Evolutionary conservation across 1,139 yeast species (phyloP).

Genomic region (Magnusiomyces tetraspermus): DNA sequence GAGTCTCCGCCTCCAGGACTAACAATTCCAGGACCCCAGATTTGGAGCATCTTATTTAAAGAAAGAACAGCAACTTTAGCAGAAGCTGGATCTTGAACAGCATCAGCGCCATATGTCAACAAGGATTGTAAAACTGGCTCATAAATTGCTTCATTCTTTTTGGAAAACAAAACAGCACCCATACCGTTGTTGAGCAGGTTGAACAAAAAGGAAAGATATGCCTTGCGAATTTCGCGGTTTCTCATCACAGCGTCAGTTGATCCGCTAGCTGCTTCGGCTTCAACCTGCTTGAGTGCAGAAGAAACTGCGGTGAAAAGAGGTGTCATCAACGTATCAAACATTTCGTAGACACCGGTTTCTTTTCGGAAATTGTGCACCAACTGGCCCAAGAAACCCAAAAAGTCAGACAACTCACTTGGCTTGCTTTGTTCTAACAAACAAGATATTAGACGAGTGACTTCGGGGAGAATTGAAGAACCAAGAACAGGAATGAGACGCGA

Average conservation of each 20-base stretch:
- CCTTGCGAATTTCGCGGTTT: slow-evolving; percentile 47
- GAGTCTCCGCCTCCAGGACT: slow-evolving; percentile 18
- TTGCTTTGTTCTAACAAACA: slow-evolving; percentile 61
- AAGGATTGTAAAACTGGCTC: slow-evolving; percentile 57
- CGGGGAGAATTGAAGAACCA: slow-evolving; percentile 44
- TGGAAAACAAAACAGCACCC: slow-evolving; percentile 65
- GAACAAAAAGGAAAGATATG: slow-evolving; percentile 60
- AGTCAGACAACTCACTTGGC: slow-evolving; percentile 63
- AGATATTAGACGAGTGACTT: slow-evolving; percentile 64
- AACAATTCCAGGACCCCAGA: slow-evolving; percentile 62
- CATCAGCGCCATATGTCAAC: slow-evolving; percentile 56
- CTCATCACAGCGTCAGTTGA: slow-evolving; percentile 37
- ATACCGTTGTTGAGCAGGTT: slow-evolving; percentile 67
- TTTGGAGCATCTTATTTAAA: slow-evolving; percentile 53
- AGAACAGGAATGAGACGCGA: slow-evolving; percentile 77
- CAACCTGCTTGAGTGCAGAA: slow-evolving; percentile 41
- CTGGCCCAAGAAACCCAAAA: slow-evolving; percentile 80
- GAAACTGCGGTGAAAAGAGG: slow-evolving; percentile 67
- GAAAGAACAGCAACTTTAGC: slow-evolving; percentile 66
- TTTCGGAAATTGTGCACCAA: slow-evolving; percentile 66
- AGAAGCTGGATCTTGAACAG: slow-evolving; percentile 38
- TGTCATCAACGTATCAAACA: slow-evolving; percentile 61
- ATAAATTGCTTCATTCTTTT: slow-evolving; percentile 52
- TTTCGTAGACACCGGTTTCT: slow-evolving; percentile 59
- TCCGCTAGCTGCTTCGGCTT: slow-evolving; percentile 29